Conservation (phyloP, 2,329 filamentous ascomycete genomes). For the Alternaria conjuncta region DNA sequence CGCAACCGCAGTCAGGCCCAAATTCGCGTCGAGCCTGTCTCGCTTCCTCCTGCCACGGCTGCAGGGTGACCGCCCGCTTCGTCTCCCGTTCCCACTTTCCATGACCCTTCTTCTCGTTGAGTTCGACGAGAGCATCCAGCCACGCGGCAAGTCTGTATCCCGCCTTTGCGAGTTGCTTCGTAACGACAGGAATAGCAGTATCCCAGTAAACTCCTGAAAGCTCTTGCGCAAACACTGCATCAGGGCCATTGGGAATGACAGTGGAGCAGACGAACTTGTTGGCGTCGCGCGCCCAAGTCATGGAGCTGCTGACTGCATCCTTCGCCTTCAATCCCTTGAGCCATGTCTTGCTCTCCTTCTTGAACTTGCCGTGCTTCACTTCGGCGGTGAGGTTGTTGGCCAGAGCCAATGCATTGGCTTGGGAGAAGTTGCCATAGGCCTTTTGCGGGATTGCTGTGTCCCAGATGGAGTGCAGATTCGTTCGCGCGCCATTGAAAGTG, state of each 20-base stretch:
- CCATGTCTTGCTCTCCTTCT: slow-evolving; percentile 42
- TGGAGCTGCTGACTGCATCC: slow-evolving; percentile 45
- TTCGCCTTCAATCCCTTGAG: slow-evolving; percentile 45
- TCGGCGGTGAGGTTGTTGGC: slow-evolving; percentile 45
- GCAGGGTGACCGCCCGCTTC: slow-evolving; percentile 22
- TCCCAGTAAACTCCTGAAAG: slow-evolving; percentile 47
- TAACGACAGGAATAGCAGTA: slow-evolving; percentile 47
- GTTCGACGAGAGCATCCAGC: slow-evolving; percentile 36
- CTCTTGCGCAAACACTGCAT: slow-evolving; percentile 47
- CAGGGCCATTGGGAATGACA: slow-evolving; percentile 50
- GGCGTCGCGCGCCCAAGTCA: slow-evolving; percentile 53
- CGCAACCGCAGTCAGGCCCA: slow-evolving; percentile 35
- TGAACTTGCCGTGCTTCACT: slow-evolving; percentile 51
- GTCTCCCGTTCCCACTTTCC: slow-evolving; percentile 15
- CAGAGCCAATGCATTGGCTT: slow-evolving; percentile 50
- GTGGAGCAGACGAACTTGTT: slow-evolving; percentile 53
- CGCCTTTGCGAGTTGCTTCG: slow-evolving; percentile 54
- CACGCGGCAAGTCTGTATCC: slow-evolving; percentile 41
- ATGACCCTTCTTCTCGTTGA: slow-evolving; percentile 18
- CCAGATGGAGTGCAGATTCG: slow-evolving; percentile 55
- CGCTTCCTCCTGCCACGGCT: slow-evolving; percentile 38
- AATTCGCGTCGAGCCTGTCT: slow-evolving; percentile 35
- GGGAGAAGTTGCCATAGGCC: slow-evolving; percentile 47
- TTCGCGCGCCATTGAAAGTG: slow-evolving; percentile 49
- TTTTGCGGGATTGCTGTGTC: slow-evolving; percentile 55